Conservation (phyloP, 306 rosid species). For the Notholithocarpus densiflorus region DNA sequence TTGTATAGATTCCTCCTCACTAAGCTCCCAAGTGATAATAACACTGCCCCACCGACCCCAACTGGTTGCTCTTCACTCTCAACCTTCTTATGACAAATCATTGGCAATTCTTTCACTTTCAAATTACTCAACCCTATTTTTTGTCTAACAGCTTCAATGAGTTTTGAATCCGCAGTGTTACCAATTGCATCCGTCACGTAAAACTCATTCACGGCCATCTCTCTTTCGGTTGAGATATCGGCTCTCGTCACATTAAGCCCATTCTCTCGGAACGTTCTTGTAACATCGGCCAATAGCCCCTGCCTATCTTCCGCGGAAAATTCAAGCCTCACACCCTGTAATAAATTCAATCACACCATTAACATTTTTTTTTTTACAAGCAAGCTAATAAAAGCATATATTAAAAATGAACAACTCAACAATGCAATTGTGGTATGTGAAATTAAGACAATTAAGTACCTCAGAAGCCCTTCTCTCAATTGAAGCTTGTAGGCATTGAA, state of each 20-base stretch:
- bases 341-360: slow-evolving; percentile 1
- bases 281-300: slow-evolving; percentile 79
- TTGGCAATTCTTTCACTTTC: slow-evolving; percentile 74
- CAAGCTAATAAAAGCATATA: background rate
- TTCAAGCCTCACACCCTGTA: slow-evolving; percentile 79
- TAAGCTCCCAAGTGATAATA: slow-evolving; percentile 79
- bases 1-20: slow-evolving; percentile 80
- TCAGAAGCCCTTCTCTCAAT: slow-evolving; percentile 83
- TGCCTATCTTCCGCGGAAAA: slow-evolving; percentile 54
- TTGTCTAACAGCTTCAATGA: slow-evolving; percentile 67
- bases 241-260: slow-evolving; percentile 87
- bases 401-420: background rate
- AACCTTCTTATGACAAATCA: slow-evolving; percentile 32
- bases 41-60: slow-evolving; percentile 87
- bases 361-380: background rate
- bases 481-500: slow-evolving; percentile 82
- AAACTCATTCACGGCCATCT: slow-evolving; percentile 57
- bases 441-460: slow-evolving; percentile 30
- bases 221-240: slow-evolving; percentile 61
- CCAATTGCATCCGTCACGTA: slow-evolving; percentile 81
- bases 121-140: slow-evolving; percentile 62
- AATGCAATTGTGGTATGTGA: background rate
- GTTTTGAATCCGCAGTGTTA: slow-evolving; percentile 48
- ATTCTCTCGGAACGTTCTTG: slow-evolving; percentile 86
- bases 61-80: slow-evolving; percentile 56